Base-by-base conservation (phyloP, 768 basidiomycete genomes). In the Hericium erinaceus region DNA sequence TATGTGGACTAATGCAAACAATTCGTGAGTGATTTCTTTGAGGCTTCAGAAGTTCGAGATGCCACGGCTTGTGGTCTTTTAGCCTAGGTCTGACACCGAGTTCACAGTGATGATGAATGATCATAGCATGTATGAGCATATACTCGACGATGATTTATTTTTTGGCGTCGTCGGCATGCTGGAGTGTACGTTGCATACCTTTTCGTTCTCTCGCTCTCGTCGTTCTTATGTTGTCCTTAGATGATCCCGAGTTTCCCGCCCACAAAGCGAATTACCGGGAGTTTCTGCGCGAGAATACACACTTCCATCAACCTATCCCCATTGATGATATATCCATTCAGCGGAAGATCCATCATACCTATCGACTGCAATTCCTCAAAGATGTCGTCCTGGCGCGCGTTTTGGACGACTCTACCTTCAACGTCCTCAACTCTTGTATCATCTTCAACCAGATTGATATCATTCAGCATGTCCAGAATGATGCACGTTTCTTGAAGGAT, bases 401-500 rank as follows among this genome's bases (percentile, higher is more conserved):
- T 1, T 81, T 98, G 52, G 97, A 99, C 65, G 97, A 99, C 70
- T 88, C 91, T 2, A 98, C 95, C 0, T 95, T 98, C 79, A 93
- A 92, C 66, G 92, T 97, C 65, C 82, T 98, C 67, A 98, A 94
- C 72, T 94, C 92, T 2, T 91, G 91, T 72, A 93, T 99, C 70
- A 92, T 98, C 68, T 98, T 95, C 80, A 97, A 98, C 73, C 95
- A 99, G 70, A 93, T 95, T 65, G 97, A 99, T 72, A 98, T 99
- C 66, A 94, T 99, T 66, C 83, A 79, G 52, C 85, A 95, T 66
- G 81, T 98, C 38, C 89, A 93, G 67, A 80, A 78, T 57, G 90
- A 97, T 64, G 79, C 79, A 2, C 67, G 72, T 11, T 89, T 98
- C 68, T 75, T 98, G 39, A 77, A 78, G 38, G 87, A 93, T 51